Conservation (phyloP, 2,329 filamentous ascomycete genomes). For the Beauveria scarabaeidicola region DNA sequence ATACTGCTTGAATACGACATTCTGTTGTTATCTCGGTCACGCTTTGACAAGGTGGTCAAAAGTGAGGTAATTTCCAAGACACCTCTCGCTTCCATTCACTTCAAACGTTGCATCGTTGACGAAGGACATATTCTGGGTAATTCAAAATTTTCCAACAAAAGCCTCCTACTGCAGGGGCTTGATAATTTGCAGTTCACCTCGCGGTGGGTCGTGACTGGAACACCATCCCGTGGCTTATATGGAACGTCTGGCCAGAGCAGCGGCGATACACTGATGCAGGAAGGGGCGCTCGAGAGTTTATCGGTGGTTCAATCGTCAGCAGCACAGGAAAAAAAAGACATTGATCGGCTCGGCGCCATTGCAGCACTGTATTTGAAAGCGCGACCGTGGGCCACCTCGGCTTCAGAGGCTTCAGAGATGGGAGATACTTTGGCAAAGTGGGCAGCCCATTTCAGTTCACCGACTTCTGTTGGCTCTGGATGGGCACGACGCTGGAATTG, state of each 20-base stretch:
- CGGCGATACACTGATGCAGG: too few relatives aligned
- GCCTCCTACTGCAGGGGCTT: slow-evolving; percentile 43
- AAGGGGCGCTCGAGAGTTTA: too few relatives aligned
- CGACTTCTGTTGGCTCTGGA: slow-evolving; percentile 36
- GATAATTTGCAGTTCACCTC: slow-evolving; percentile 56
- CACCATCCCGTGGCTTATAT: slow-evolving; percentile 74
- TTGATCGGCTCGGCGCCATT: slow-evolving; percentile 58
- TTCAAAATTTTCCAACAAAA: slow-evolving; percentile 45
- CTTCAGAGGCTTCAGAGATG: slow-evolving; percentile 34
- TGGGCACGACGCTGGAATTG: slow-evolving; percentile 52
- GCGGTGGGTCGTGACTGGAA: slow-evolving; percentile 85
- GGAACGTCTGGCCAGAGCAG: slow-evolving; percentile 31
- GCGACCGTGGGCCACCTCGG: slow-evolving; percentile 66
- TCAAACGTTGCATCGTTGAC: slow-evolving; percentile 83
- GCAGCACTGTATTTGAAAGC: slow-evolving; percentile 64
- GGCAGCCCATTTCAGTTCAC: slow-evolving; percentile 61
- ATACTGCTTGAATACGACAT: slow-evolving; percentile 63
- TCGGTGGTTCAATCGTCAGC: slow-evolving; percentile 25
- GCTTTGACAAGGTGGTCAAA: slow-evolving; percentile 56
- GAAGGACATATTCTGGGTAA: slow-evolving; percentile 83
- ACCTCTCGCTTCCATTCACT: slow-evolving; percentile 63
- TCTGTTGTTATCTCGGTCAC: slow-evolving; percentile 64
- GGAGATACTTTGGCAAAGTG: slow-evolving; percentile 58
- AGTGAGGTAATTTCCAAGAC: slow-evolving; percentile 35
- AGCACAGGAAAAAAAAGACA: slow-evolving; percentile 51